Percentiles rank a stretch among this genome's conserved stretches.
These are phyloP conservation scores for Saksenaea oblongispora DNA, from an alignment of 371 early-diverging fungal species.

Conservation along the genomic window DNA sequence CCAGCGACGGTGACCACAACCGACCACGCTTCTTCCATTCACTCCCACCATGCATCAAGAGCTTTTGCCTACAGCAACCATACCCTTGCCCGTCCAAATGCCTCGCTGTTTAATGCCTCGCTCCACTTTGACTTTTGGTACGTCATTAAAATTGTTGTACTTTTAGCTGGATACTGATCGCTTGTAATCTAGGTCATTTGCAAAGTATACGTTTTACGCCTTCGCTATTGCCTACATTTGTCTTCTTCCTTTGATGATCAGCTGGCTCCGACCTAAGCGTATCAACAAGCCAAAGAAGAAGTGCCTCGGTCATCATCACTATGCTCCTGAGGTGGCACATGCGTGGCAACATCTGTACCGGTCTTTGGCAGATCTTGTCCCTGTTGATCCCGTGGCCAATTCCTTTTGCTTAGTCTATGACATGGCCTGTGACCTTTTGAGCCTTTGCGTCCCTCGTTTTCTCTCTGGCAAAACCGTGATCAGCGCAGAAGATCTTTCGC, in stretches of 20 bases:
- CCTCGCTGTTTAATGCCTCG: not conserved
- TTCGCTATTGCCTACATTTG: slow-evolving; percentile 29
- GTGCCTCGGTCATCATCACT: slow-evolving; percentile 28
- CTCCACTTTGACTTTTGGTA: not conserved
- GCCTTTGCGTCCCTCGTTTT: slow-evolving; percentile 7
- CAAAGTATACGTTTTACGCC: slow-evolving; percentile 11
- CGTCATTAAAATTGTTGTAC: not conserved
- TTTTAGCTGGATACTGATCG: not conserved
- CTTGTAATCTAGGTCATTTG: not conserved
- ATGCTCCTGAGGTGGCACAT: slow-evolving; percentile 29
- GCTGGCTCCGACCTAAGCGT: slow-evolving; percentile 28
- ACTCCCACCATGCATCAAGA: not conserved
- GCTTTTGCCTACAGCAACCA: not conserved
- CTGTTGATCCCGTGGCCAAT: not conserved
- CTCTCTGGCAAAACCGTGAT: slow-evolving; percentile 1
- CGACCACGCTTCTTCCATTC: not conserved
- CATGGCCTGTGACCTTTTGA: slow-evolving; percentile 4
- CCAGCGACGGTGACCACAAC: not conserved
- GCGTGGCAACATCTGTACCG: slow-evolving; percentile 31
- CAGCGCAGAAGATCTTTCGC: slow-evolving; percentile 24
- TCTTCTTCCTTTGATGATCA: slow-evolving; percentile 23
- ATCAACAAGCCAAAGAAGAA: slow-evolving; percentile 12
- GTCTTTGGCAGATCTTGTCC: slow-evolving; percentile 1
- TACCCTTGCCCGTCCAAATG: not conserved
- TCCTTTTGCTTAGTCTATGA: slow-evolving; percentile 3